Base-by-base conservation (phyloP, 1,139 yeast genomes). In the Nakaseomyces nivariensis region DNA sequence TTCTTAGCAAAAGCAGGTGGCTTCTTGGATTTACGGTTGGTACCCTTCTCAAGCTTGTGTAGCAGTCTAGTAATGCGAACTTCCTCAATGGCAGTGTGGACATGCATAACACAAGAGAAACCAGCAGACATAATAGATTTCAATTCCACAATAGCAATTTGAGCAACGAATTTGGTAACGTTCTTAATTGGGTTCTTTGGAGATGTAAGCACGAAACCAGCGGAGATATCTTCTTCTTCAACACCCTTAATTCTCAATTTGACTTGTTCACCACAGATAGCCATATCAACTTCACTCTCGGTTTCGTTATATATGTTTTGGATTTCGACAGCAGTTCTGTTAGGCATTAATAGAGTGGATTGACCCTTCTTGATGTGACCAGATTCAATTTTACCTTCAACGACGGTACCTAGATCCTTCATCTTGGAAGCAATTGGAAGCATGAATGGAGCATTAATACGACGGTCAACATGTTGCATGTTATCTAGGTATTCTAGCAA, bases 1-100 rank as follows among this genome's bases (percentile, higher is more conserved):
- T 88, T 88, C 73, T 90, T 92, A 58, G 98, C 99, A 69, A 89
- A 92, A 49, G 97, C 96, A 53, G 98, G 98, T 42, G 98, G 87
- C 69, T 87, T 89, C 78, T 89, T 92, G 54, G 96, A 86, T 71
- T 83, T 86, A 74, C 96, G 85, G 77, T 90, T 90, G 51, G 98
- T 90, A 56, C 97, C 97, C 75, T 85, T 90, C 70, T 92, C 96
- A 64, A 92, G 77, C 72, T 90, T 89, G 73, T 92, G 97, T 67
- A 90, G 76, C 68, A 92, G 78, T 64, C 83, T 82, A 49, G 83
- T 76, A 66, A 92, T 80, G 43, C 78, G 77, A 50, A 92, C 96
- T 72, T 92, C 98, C 72, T 92, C 97, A 63, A 92, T 88, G 50
- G 98, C 97, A 47, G 98, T 88, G 74, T 94, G 98, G 63, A 92